Conservation (phyloP, 2,329 filamentous ascomycete genomes). For the Hypoxylon sp. region DNA sequence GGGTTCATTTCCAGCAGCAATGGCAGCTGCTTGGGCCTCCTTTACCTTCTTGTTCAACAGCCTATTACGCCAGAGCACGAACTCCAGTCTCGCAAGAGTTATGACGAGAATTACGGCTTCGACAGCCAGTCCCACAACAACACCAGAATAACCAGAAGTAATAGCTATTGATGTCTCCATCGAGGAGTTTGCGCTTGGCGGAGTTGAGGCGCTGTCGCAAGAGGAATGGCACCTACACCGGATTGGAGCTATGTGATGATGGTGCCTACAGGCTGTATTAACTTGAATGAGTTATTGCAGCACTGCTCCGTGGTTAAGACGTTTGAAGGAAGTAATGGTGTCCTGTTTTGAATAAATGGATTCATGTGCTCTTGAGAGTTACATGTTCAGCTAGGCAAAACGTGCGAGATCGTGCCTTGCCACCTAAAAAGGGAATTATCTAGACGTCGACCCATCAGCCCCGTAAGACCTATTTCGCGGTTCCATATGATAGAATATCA, state of each 20-base stretch:
- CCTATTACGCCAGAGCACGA: conserved; percentile 39
- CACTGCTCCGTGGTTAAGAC: conserved; percentile 36
- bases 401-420: conserved; percentile 33
- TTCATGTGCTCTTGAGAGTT: conserved; percentile 3
- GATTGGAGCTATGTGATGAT: conserved; percentile 42
- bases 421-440: conserved; percentile 31
- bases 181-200: conserved; percentile 9
- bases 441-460: conserved; percentile 13
- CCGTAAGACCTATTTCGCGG: conserved; percentile 4
- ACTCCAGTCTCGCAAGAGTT: conserved; percentile 19
- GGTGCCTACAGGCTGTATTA: conserved; percentile 41
- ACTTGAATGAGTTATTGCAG: conserved; percentile 39
- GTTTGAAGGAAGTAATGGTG: conserved; percentile 17
- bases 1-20: conserved; percentile 21
- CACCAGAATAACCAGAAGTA: conserved; percentile 33
- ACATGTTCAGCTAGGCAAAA: conserved; percentile 18
- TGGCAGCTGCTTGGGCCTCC: conserved; percentile 25
- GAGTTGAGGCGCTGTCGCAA: conserved; percentile 28
- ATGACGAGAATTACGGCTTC: conserved; percentile 33
- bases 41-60: conserved; percentile 24
- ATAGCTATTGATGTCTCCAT: conserved; percentile 13
- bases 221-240: conserved; percentile 33
- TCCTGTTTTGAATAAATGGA: conserved; percentile 3
- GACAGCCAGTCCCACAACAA: conserved; percentile 34
- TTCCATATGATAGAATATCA: conserved; percentile 8